Base-by-base conservation (phyloP, 2,329 filamentous ascomycete species). In the Xylaria arbuscula region DNA sequence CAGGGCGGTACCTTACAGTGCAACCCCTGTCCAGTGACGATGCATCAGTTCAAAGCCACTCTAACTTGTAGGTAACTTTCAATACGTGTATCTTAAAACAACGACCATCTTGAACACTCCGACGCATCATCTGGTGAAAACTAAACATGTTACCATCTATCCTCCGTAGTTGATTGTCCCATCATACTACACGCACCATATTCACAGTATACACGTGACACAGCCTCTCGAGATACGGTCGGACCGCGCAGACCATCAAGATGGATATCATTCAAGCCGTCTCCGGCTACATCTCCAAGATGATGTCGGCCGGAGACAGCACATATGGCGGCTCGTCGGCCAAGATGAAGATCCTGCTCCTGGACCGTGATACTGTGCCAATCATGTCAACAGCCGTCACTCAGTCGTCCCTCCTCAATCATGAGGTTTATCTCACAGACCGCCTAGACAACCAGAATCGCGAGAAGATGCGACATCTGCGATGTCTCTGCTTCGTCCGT, bases 341-440 rank as follows among this genome's bases (percentile, higher is more conserved):
- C 50, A 98, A 98, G 85, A 99, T 99, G 96, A 99, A 99, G 89
- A 96, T 98, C 69, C 84, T 99, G 66, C 85, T 99, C 71, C 85
- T 99, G 75, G 96, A 99, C 81, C 91, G 89, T 82, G 96, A 98
- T 81, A 99, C 96, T 73, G 91, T 98, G 24, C 89, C 93, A 17
- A 97, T 98, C 73, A 90, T 98, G 22, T 99, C 97, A 10, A 97
- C 94, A 5, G 94, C 96, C 63, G 95, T 95, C 69, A 98, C 96
- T 1, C 97, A 99, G 80, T 99, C 96, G 34, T 90, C 93, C 47
- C 89, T 99, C 22, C 89, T 99, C 71, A 97, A 93, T 78, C 94
- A 99, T 83, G 95, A 98, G 83, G 93, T 99, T 74, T 99, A 98
- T 82, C 92, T 99, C 70, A 98, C 97, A 76, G 96, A 99, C 81